phyloP scores from a whole-genome alignment of 2,329 filamentous ascomycete genomes.

The Alternaria gansuensis region DNA sequence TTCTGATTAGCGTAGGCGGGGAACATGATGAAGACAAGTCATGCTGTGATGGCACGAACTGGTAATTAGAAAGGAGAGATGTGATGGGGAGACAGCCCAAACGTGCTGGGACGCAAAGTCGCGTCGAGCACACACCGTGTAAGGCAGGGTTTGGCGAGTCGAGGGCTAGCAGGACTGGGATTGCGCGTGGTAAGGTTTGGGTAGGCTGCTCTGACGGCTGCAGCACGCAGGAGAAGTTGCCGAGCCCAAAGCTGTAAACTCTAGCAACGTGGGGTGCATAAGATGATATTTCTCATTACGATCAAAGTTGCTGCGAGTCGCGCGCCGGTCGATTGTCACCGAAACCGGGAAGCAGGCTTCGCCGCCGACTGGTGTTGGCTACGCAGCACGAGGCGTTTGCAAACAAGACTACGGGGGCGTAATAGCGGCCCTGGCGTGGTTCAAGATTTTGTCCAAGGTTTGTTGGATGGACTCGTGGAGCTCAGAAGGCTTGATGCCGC shows the following conservation, averaged over 20 bases:
- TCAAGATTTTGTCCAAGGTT: slow-evolving; percentile 7
- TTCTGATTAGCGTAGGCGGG: slow-evolving; percentile 22
- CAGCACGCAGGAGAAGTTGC: slow-evolving; percentile 45
- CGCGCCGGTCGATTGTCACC: slow-evolving; percentile 17
- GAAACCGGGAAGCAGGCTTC: slow-evolving; percentile 7
- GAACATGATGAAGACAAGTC: slow-evolving; percentile 20
- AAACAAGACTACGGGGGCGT: slow-evolving; percentile 11
- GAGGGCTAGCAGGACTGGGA: slow-evolving; percentile 25
- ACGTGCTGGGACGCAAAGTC: slow-evolving; percentile 44
- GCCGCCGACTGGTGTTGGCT: slow-evolving; percentile 1
- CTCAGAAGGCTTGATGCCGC: slow-evolving; percentile 3
- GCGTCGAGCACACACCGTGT: slow-evolving; percentile 34
- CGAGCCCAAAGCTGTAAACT: slow-evolving; percentile 34
- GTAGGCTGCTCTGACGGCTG: slow-evolving; percentile 20
- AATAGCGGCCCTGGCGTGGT: slow-evolving; percentile 18
- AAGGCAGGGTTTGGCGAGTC: slow-evolving; percentile 46
- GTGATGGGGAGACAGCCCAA: slow-evolving; percentile 35
- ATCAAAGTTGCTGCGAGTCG: slow-evolving; percentile 36
- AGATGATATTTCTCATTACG: slow-evolving; percentile 31
- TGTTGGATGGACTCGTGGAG: slow-evolving; percentile 1
- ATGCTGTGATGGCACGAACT: slow-evolving; percentile 17
- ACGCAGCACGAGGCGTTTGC: background rate
- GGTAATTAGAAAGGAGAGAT: slow-evolving; percentile 4
- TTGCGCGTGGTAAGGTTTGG: slow-evolving; percentile 25
- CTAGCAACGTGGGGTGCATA: slow-evolving; percentile 41